Evolutionary conservation across 2,329 filamentous ascomycete genomes (phyloP).

Genomic region (Aspergillus clavatus): DNA sequence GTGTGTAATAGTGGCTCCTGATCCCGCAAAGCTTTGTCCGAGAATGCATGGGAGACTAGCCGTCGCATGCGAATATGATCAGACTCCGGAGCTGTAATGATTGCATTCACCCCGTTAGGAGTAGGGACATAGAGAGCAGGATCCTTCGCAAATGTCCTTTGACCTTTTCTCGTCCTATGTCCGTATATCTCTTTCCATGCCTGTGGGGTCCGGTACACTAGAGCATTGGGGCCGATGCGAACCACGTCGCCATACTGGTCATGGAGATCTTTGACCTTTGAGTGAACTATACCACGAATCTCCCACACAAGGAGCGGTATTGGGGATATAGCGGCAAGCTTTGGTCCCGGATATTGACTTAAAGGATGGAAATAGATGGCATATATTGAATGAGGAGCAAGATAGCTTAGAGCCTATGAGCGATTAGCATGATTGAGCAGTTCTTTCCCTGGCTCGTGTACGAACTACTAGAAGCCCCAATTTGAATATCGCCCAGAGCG

Average conservation of each 20-base stretch:
- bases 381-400: conserved; percentile 21
- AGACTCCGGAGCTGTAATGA: conserved; percentile 16
- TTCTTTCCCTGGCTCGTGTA: background rate
- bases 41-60: conserved; percentile 29
- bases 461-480: background rate
- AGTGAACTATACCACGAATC: conserved; percentile 24
- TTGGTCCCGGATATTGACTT: conserved; percentile 37
- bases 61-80: conserved; percentile 24
- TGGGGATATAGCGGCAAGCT: conserved; percentile 28
- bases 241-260: conserved; percentile 32
- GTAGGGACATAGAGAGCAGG: conserved; percentile 21
- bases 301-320: conserved; percentile 34
- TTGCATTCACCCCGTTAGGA: conserved; percentile 11
- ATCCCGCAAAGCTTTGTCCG: conserved; percentile 25
- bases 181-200: conserved; percentile 44
- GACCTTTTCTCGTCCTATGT: conserved; percentile 16
- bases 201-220: conserved; percentile 31
- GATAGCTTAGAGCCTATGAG: background rate
- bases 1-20: conserved; percentile 18
- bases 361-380: conserved; percentile 37
- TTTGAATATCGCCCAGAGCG: background rate
- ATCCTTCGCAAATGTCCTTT: conserved; percentile 24
- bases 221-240: conserved; percentile 34
- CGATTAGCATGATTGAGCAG: background rate
- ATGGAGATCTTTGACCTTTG: conserved; percentile 24